Evolutionary conservation across 108 stramenopile species (phyloP).

Genomic region (Craspedostauros australis): DNA sequence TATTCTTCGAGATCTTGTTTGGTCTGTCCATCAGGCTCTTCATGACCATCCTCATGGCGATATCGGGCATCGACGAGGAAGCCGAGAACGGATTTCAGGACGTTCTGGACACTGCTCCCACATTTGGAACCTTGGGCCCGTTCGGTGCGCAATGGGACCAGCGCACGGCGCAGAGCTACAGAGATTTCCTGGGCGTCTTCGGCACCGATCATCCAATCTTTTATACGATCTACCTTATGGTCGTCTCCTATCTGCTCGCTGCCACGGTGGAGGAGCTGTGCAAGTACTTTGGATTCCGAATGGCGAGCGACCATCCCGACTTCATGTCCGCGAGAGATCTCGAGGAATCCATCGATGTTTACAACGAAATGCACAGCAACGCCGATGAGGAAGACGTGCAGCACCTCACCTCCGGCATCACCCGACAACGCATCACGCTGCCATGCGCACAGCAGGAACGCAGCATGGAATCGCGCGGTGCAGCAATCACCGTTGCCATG

Average conservation of each 20-base stretch:
- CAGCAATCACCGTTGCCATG: constrained; percentile 77
- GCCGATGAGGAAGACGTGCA: not conserved
- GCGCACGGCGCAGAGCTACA: constrained; percentile 2
- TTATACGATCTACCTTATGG: constrained; percentile 46
- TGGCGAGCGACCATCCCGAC: constrained; percentile 84
- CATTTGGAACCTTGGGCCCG: constrained; percentile 8
- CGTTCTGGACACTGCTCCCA: not conserved
- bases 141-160: not conserved
- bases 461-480: constrained; percentile 22
- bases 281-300: constrained; percentile 80
- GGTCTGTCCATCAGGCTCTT: constrained; percentile 32
- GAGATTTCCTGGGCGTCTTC: constrained; percentile 32
- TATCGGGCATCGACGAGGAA: constrained; percentile 44
- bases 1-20: constrained; percentile 53
- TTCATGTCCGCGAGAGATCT: constrained; percentile 53
- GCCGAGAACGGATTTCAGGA: constrained; percentile 46
- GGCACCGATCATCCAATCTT: constrained; percentile 52
- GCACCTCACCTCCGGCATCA: not conserved
- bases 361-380: constrained; percentile 23
- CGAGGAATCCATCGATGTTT: constrained; percentile 35
- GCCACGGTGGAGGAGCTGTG: constrained; percentile 71
- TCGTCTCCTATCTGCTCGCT: constrained; percentile 54
- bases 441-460: constrained; percentile 25
- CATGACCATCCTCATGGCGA: constrained; percentile 27
- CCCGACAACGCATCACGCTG: no score